Base-by-base conservation (phyloP, 2,329 filamentous ascomycete species). In the Trichothecium sympodiale region DNA sequence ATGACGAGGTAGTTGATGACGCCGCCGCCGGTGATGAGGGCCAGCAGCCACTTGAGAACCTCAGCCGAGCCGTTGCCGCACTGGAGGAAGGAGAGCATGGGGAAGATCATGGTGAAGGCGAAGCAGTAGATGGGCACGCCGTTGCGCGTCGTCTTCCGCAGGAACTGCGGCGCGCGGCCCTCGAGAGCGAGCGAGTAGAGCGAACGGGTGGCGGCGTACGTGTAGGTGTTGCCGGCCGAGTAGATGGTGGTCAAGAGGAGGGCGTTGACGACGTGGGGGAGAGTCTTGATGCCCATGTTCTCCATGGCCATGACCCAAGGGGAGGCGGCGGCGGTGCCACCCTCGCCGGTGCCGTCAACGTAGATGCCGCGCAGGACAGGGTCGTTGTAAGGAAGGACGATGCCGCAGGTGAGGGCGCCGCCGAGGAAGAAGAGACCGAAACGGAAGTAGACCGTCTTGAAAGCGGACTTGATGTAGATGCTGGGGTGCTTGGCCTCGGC, bases 101-200 rank as follows among this genome's bases (percentile, higher is more conserved):
- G 65, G 53, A 74, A 70, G 20, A 63, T 46, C 61, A 73, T 70
- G 35, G 70, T 65, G 5, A 74, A 44, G 25, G 41, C 46, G 52
- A 77, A 74, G 47, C 67, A 71, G 50, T 65, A 77, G 44, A 78
- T 65, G 8, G 74, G 74, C 1, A 78, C 74, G 48, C 78, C 78
- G 9, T 68, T 66, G 43, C 61, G 65, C 8, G 69, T 81, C 49
- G 67, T 74, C 51, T 72, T 68, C 42, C 65, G 63, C 16, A 82
- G 62, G 48, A 80, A 50, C 31, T 55, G 53, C 23, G 65, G 66
- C 2, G 66, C 66, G 32, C 65, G 65, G 12, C 65, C 65, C 46
- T 69, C 62, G 27, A 60, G 52, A 12, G 71, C 67, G 13, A 74
- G 61, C 27, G 65, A 62, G 42, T 69, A 69, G 12, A 70, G 58